Conservation (phyloP, 2,329 filamentous ascomycete species). For the Aspergillus arachidicola region DNA sequence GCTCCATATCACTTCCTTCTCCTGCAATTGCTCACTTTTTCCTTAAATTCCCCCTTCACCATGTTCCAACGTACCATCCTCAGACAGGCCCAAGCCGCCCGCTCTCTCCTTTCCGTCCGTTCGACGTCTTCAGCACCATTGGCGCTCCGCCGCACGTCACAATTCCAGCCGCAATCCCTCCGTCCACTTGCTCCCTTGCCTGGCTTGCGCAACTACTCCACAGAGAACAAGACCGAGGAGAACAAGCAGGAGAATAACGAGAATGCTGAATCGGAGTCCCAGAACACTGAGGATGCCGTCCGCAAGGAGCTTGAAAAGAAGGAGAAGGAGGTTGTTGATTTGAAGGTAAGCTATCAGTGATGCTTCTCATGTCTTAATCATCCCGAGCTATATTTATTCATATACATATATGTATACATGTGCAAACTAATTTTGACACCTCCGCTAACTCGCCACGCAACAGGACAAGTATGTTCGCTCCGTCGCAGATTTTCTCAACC, state of each 20-base stretch:
- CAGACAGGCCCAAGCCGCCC: conserved; percentile 44
- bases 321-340: conserved; percentile 72
- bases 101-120: conserved; percentile 37
- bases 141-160: conserved; percentile 37
- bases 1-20: not conserved
- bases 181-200: conserved; percentile 37
- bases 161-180: conserved; percentile 35
- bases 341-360: conserved; percentile 69
- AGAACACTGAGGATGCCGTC: conserved; percentile 47
- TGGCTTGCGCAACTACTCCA: conserved; percentile 46
- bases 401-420: not conserved
- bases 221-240: conserved; percentile 41
- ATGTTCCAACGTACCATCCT: conserved; percentile 49
- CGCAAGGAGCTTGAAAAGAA: conserved; percentile 72
- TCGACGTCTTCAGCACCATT: conserved; percentile 36
- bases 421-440: not conserved
- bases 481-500: conserved; percentile 95
- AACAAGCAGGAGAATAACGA: conserved; percentile 45
- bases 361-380: not conserved
- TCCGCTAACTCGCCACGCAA: conserved; percentile 1
- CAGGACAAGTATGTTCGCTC: conserved; percentile 94
- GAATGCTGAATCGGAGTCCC: conserved; percentile 45
- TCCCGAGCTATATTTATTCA: not conserved
- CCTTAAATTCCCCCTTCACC: conserved; percentile 16
- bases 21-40: conserved; percentile 8